These are phyloP conservation scores for Colletotrichum falcatum DNA, from an alignment of 2,329 filamentous ascomycete species.

Conservation along the genomic window DNA sequence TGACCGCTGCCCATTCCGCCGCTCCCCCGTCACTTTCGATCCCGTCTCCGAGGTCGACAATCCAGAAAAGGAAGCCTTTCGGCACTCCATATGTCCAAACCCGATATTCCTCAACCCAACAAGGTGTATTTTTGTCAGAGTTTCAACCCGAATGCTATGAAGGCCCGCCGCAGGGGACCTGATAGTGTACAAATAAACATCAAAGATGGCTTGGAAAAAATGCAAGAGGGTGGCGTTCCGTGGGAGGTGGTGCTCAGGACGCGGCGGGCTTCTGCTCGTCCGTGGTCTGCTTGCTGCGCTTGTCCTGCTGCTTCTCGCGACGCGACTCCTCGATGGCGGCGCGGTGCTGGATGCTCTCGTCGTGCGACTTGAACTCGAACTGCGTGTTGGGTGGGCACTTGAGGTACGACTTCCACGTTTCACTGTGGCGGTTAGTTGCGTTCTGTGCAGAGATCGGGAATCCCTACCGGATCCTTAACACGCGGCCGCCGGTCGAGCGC, in stretches of 20 bases:
- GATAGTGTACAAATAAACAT: conserved; percentile 43
- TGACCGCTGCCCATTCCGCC: conserved; percentile 37
- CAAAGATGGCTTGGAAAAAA: conserved; percentile 40
- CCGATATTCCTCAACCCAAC: conserved; percentile 37
- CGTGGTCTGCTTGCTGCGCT: conserved; percentile 52
- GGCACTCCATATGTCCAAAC: conserved; percentile 30
- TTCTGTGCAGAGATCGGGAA: not conserved
- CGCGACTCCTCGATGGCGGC: conserved; percentile 91
- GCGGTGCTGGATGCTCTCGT: conserved; percentile 93
- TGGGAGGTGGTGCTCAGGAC: conserved; percentile 28
- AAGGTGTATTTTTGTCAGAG: conserved; percentile 36
- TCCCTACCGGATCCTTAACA: conserved; percentile 92
- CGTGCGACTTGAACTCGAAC: conserved; percentile 95
- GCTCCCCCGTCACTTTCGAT: conserved; percentile 10
- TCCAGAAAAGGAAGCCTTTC: conserved; percentile 14
- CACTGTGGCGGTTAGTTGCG: conserved; percentile 63
- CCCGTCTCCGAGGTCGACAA: conserved; percentile 32
- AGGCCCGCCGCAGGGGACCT: conserved; percentile 22
- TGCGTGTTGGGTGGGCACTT: conserved; percentile 88
- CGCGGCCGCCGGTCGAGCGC: conserved; percentile 89
- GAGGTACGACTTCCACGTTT: conserved; percentile 93
- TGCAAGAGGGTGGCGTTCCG: conserved; percentile 35
- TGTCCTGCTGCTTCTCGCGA: conserved; percentile 78
- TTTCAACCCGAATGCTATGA: conserved; percentile 39
- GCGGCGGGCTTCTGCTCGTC: conserved; percentile 46